Conservation (phyloP, 2,329 filamentous ascomycete genomes). For the Penicillium sp. region DNA sequence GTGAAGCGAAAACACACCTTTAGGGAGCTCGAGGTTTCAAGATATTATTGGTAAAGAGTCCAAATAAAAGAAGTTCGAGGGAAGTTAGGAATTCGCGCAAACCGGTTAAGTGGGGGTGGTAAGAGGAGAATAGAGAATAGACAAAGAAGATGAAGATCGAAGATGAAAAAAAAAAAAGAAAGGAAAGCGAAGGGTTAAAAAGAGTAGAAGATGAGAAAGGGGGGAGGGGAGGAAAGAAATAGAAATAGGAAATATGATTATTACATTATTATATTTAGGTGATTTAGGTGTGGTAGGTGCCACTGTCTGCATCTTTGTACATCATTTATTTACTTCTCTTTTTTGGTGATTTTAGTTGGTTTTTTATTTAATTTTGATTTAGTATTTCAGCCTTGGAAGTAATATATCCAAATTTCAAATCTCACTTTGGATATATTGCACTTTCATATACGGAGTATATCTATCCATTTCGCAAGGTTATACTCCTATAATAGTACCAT, state of each 20-base stretch:
- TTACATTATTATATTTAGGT: conserved; percentile 8
- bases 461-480: neutral
- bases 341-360: neutral
- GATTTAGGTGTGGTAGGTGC: conserved; percentile 33
- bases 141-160: neutral
- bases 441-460: neutral
- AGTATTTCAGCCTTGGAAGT: neutral
- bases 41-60: neutral
- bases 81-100: neutral
- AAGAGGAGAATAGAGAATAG: neutral
- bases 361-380: neutral
- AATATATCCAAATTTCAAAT: neutral
- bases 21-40: neutral
- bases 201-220: conserved; percentile 9
- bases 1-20: neutral
- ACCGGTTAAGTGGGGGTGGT: neutral
- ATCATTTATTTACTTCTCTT: conserved; percentile 20
- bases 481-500: neutral
- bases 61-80: neutral
- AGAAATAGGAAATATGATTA: conserved; percentile 4
- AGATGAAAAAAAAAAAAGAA: neutral
- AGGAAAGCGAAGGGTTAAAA: conserved; percentile 5
- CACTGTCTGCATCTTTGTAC: conserved; percentile 16
- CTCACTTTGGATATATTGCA: neutral
- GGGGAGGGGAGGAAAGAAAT: neutral